Evolutionary conservation across 2,329 filamentous ascomycete genomes (phyloP), one percentile per base, ranked within the genome.

Genomic region (Nothomitra cinnamomea): DNA sequence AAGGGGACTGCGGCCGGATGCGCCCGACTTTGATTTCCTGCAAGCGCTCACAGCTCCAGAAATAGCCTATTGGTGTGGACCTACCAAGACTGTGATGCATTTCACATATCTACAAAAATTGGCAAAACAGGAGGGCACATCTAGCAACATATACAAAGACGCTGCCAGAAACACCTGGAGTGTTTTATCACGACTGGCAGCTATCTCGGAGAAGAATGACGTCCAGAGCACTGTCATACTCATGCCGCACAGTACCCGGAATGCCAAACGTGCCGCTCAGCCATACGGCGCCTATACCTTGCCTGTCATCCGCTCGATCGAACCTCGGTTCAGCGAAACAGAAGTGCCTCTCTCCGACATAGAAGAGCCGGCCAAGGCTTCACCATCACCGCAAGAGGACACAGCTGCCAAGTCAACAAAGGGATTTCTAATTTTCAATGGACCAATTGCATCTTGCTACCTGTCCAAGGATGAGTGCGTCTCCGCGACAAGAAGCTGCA

Each of bases 361-460:
- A 8, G 24, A 15, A 10, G 24, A 49, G 24, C 25, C 24, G 28
- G 10, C 45, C 2, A 49, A 17, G 6, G 2, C 45, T 2, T 35
- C 45, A 19, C 2, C 24, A 5, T 35, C 45, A 32, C 25, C 5
- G 15, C 15, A 6, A 5, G 13, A 41, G 15, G 13, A 15, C 38
- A 41, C 38, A n/a, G 13, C 38, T 6, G 38, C 15, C 15, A 41
- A 15, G 3, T 4, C 13, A 41, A 15, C 25, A 15, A 49, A 15
- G 45, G 6, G 15, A 15, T 24, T 35, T 49, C 24, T 2, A 7
- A n/a, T 19, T 3, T 22, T 47, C 42, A 53, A 19, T 4, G 73
- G 74, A 53, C 70, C 78, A 22, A 73, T 89, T 48, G 83, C 85
- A 5, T 69, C 79, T 47, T 96, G 90, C 75, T 90, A 94, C 72